Conservation (phyloP, 2,329 filamentous ascomycete genomes). For the Fusarium newnesense region DNA sequence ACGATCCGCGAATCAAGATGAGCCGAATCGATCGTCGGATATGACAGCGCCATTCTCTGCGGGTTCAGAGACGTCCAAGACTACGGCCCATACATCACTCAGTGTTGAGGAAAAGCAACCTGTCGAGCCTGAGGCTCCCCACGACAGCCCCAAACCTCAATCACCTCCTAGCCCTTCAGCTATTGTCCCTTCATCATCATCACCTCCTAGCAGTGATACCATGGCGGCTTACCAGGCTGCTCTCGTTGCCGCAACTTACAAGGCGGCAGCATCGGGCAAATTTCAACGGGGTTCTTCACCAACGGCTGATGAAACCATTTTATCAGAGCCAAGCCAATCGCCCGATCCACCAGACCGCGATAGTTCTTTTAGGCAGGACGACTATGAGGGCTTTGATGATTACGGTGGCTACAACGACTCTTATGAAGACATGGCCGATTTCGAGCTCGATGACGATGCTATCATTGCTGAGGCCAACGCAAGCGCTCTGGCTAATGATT, state of each 20-base stretch:
- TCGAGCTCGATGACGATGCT: conserved; percentile 82
- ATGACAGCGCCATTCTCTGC: conserved; percentile 57
- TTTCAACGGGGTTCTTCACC: conserved; percentile 71
- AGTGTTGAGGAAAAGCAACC: conserved; percentile 46
- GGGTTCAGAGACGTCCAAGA: conserved; percentile 56
- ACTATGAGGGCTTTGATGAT: conserved; percentile 55
- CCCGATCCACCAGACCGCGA: conserved; percentile 19
- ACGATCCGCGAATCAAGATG: conserved; percentile 45
- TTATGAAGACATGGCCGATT: conserved; percentile 74
- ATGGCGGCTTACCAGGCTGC: conserved; percentile 82
- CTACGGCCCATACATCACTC: conserved; percentile 65
- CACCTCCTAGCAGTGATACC: conserved; percentile 28
- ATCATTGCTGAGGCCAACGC: conserved; percentile 97
- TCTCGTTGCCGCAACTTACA: conserved; percentile 81
- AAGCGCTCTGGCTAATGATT: conserved; percentile 89
- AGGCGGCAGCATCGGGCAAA: conserved; percentile 79
- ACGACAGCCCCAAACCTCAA: conserved; percentile 6
- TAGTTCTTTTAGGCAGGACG: conserved; percentile 50
- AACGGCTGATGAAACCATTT: conserved; percentile 41
- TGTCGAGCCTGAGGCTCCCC: conserved; percentile 7
- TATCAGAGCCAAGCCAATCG: conserved; percentile 24
- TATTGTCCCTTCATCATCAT: conserved; percentile 5
- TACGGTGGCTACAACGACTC: conserved; percentile 58
- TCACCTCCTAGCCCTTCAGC: conserved; percentile 19
- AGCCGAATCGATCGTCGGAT: conserved; percentile 59